These are phyloP conservation scores for Carex cristatella DNA, from an alignment of 176 grass and related monocot genomes.

Conservation along the genomic window DNA sequence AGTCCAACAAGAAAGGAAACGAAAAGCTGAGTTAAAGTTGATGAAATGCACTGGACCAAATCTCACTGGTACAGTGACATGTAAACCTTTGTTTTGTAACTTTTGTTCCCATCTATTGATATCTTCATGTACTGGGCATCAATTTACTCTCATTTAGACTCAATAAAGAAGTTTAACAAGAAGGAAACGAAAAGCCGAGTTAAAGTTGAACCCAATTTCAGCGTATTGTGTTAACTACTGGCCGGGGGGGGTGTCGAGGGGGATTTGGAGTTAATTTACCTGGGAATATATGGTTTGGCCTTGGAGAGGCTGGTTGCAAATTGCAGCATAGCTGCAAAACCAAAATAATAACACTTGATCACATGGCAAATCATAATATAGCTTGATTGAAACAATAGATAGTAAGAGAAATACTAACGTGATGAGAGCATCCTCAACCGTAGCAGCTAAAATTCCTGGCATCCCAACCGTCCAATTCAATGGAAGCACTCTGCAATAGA, in stretches of 20 bases:
- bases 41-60: neutral
- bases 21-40: neutral
- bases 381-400: neutral
- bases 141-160: neutral
- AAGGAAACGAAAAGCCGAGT: neutral
- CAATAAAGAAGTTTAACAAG: neutral
- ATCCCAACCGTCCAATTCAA: slow-evolving; percentile 93
- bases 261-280: slow-evolving; percentile 12
- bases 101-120: neutral
- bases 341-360: neutral
- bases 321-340: slow-evolving; percentile 61
- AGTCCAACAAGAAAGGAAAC: neutral
- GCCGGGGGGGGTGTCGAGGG: neutral
- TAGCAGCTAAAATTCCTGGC: slow-evolving; percentile 75
- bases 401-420: slow-evolving; percentile 31
- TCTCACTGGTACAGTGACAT: neutral
- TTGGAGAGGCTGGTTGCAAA: slow-evolving; percentile 29
- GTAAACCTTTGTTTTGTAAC: neutral
- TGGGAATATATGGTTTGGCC: slow-evolving; percentile 19
- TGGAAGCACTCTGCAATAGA: slow-evolving; percentile 58
- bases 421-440: slow-evolving; percentile 73
- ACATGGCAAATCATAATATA: neutral
- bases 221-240: neutral
- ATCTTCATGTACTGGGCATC: neutral
- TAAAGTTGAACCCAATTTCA: neutral